A percentile compares a stretch with the other conserved stretches of the same genome.
Evolutionary conservation across 2,329 filamentous ascomycete genomes (phyloP).

Genomic region (Pestalotiopsis sp.): DNA sequence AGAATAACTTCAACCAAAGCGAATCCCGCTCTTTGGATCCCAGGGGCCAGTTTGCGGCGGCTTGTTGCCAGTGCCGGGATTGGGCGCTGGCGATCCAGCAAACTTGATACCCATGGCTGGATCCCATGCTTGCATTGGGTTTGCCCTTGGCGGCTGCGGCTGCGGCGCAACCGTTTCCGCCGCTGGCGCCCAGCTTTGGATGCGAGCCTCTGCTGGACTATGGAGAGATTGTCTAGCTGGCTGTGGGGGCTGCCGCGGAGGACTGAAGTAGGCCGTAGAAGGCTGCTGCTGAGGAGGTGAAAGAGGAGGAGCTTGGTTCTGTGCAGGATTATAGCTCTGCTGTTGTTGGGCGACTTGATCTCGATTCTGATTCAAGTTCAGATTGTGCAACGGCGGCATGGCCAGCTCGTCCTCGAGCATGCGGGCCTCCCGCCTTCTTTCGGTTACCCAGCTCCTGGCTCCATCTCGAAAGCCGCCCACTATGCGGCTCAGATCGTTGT

Average conservation of each 20-base stretch:
- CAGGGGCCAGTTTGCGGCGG: conserved; percentile 47
- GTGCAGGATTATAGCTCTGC: conserved; percentile 2
- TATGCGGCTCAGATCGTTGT: conserved; percentile 91
- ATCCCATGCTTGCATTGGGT: conserved; percentile 63
- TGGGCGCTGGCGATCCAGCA: conserved; percentile 43
- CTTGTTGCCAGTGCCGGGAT: conserved; percentile 28
- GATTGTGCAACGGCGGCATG: conserved; percentile 32
- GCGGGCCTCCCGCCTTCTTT: conserved; percentile 79
- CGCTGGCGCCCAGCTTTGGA: conserved; percentile 58
- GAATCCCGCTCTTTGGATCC: conserved; percentile 59
- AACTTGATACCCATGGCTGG: conserved; percentile 84
- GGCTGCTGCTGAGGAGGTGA: conserved; percentile 1
- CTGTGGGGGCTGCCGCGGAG: conserved; percentile 26
- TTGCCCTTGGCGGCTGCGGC: conserved; percentile 40
- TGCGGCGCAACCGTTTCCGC: conserved; percentile 54
- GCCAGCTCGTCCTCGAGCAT: conserved; percentile 51
- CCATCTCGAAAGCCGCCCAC: conserved; percentile 78
- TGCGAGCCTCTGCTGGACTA: conserved; percentile 48
- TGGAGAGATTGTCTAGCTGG: conserved; percentile 28
- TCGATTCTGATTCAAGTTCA: conserved; percentile 24
- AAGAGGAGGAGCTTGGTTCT: neutral
- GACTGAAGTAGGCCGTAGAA: conserved; percentile 13
- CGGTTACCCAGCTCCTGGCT: conserved; percentile 77
- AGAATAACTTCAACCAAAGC: conserved; percentile 45
- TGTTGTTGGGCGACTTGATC: neutral